Evolutionary conservation across 148 eudicot species (phyloP).

Genomic region (Vaccinium darrowii): DNA sequence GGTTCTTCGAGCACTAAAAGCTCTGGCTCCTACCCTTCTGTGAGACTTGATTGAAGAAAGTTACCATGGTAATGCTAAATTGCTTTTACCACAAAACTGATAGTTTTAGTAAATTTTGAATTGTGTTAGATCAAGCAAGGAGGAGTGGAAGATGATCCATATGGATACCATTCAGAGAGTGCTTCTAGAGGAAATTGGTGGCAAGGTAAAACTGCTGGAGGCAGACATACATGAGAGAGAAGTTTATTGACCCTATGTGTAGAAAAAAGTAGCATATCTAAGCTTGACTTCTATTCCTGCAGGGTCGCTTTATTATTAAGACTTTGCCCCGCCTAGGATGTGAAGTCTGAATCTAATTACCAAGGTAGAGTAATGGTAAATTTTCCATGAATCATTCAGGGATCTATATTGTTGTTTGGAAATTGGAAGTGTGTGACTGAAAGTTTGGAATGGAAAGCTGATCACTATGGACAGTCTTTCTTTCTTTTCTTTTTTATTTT

Average conservation of each 20-base stretch:
- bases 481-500: background rate
- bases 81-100: background rate
- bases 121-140: constrained; percentile 30
- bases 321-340: constrained; percentile 3
- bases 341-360: constrained; percentile 18
- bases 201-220: constrained; percentile 31
- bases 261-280: background rate
- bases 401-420: background rate
- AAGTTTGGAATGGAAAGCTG: background rate
- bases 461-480: background rate
- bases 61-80: background rate
- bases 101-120: constrained; percentile 5
- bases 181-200: constrained; percentile 45
- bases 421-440: background rate
- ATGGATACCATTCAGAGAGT: constrained; percentile 23
- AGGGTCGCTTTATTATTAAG: constrained; percentile 41
- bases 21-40: background rate
- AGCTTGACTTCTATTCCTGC: constrained; percentile 16
- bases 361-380: constrained; percentile 14
- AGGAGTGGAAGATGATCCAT: constrained; percentile 23
- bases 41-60: background rate
- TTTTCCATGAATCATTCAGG: background rate
- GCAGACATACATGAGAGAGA: background rate
- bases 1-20: background rate
- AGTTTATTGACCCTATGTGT: background rate